These are phyloP conservation scores for Populus tomentosa DNA, from an alignment of 441 rosid species.

Conservation along the genomic window DNA sequence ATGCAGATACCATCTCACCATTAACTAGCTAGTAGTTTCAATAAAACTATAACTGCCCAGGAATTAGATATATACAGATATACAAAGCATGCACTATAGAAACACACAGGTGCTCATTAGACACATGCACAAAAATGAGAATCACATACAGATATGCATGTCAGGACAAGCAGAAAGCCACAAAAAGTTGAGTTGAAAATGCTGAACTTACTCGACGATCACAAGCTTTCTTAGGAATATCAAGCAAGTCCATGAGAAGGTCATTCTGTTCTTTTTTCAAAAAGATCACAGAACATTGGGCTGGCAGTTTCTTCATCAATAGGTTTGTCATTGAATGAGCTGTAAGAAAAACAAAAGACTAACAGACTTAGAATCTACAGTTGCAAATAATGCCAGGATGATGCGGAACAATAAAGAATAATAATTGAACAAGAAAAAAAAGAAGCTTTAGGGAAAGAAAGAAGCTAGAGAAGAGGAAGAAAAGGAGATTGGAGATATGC, in stretches of 20 bases:
- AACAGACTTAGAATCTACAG: background rate
- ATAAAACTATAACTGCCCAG: background rate
- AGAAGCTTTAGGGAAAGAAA: too few species aligned
- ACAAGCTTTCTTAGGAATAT: conserved; percentile 91
- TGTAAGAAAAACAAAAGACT: conserved; percentile 28
- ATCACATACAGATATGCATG: background rate
- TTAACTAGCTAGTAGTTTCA: background rate
- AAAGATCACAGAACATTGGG: conserved; percentile 63
- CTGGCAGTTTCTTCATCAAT: conserved; percentile 57
- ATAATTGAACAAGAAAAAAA: too few species aligned
- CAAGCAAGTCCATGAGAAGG: conserved; percentile 77
- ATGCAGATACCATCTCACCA: background rate
- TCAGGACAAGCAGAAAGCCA: background rate
- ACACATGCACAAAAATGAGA: background rate
- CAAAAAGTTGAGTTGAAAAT: background rate
- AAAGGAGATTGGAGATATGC: too few species aligned
- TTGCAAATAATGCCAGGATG: background rate
- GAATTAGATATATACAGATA: background rate
- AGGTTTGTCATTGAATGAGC: conserved; percentile 85
- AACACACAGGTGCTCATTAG: background rate
- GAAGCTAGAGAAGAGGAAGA: too few species aligned
- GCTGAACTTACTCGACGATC: conserved; percentile 60
- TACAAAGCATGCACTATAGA: background rate
- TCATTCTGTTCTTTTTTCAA: conserved; percentile 81
- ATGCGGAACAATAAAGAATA: too few species aligned